Conservation (phyloP, 1,284 basidiomycete genomes). For the Irpex sp. region DNA sequence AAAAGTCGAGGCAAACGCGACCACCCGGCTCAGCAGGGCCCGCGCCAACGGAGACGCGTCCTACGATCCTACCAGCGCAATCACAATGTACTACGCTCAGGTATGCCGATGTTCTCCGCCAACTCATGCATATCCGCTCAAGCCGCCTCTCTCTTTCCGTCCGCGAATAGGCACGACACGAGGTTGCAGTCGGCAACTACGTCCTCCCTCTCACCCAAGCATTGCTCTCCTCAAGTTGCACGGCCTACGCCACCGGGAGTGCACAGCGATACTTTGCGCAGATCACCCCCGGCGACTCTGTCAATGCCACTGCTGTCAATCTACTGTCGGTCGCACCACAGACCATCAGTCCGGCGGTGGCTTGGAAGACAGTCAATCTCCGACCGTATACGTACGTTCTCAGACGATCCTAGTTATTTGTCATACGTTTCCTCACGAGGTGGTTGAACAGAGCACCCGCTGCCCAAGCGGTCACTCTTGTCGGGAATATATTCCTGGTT, state of each 20-base stretch:
- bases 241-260: conserved; percentile 24
- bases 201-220: conserved; percentile 26
- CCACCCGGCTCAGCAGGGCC: conserved; percentile 22
- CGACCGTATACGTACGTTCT: conserved; percentile 38
- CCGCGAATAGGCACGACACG: conserved; percentile 26
- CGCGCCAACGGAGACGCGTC: conserved; percentile 28
- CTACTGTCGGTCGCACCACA: conserved; percentile 40
- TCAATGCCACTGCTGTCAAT: conserved; percentile 38
- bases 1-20: conserved; percentile 30
- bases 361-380: conserved; percentile 38
- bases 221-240: conserved; percentile 21
- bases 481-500: conserved; percentile 47
- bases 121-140: neutral
- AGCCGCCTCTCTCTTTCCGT: neutral
- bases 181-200: conserved; percentile 29
- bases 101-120: conserved; percentile 12
- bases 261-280: conserved; percentile 29
- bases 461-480: conserved; percentile 47
- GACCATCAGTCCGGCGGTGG: conserved; percentile 39
- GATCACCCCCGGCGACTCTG: conserved; percentile 23
- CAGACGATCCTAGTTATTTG: neutral
- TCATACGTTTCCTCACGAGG: too few relatives aligned
- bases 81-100: conserved; percentile 34
- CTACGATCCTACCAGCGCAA: conserved; percentile 28
- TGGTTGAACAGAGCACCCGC: conserved; percentile 33